These are phyloP conservation scores for Cryphonectria nitschkei DNA, from an alignment of 2,329 filamentous ascomycete species.

Conservation along the genomic window DNA sequence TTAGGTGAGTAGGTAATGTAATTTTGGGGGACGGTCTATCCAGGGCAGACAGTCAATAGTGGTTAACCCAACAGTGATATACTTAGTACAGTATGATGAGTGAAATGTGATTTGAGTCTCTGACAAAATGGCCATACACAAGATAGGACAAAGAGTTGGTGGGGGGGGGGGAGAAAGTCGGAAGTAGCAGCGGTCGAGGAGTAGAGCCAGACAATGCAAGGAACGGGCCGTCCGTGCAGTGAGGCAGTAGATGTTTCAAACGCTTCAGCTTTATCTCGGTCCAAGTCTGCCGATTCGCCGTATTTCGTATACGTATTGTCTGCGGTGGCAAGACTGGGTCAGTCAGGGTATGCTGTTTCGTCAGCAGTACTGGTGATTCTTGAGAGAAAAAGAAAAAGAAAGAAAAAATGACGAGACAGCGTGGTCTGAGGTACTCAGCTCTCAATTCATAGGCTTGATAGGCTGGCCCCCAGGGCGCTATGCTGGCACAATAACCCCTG, in stretches of 20 bases:
- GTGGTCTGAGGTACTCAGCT: background rate
- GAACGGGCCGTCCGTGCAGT: slow-evolving; percentile 1
- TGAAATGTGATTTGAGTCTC: no score
- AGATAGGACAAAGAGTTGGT: background rate
- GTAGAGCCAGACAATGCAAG: background rate
- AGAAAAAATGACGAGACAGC: no score
- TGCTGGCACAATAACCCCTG: background rate
- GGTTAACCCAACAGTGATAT: no score
- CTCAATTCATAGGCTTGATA: background rate
- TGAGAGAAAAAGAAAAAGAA: background rate
- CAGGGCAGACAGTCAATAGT: no score
- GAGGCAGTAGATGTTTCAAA: background rate
- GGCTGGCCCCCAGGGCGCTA: background rate
- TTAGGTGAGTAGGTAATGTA: no score
- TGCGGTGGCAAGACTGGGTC: background rate
- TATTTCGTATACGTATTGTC: background rate
- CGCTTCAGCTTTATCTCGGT: background rate
- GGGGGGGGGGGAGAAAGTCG: background rate
- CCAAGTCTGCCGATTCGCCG: background rate
- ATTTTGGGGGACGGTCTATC: no score
- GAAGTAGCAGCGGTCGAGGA: background rate
- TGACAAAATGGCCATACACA: no score
- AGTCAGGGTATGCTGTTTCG: background rate
- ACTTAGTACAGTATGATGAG: no score
- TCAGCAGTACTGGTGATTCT: background rate